These are phyloP conservation scores for Calophaca sinica DNA, from an alignment of 306 rosid species.

Conservation along the genomic window DNA sequence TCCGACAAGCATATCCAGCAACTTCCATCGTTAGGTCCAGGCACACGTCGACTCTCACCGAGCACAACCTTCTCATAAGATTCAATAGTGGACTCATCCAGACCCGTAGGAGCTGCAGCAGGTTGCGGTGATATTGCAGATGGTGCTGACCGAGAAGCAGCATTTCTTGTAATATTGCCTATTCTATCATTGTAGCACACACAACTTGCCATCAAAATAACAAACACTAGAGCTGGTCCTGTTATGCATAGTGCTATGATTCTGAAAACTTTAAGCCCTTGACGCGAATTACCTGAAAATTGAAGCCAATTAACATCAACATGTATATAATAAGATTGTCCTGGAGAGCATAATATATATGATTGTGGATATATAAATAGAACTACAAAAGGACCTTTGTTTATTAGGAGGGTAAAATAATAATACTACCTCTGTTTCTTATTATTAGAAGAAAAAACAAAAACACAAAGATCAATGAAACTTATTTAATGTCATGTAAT, in stretches of 20 bases:
- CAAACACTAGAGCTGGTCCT: slow-evolving; percentile 56
- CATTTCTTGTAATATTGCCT: slow-evolving; percentile 2
- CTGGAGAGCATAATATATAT: no score
- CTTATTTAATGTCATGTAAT: no score
- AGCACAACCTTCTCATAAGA: slow-evolving; percentile 74
- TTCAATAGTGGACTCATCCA: slow-evolving; percentile 72
- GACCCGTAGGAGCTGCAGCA: slow-evolving; percentile 42
- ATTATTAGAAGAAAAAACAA: no score
- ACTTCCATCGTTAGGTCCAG: slow-evolving; percentile 63
- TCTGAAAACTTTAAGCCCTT: slow-evolving; percentile 52
- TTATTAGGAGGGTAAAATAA: neutral
- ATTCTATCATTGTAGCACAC: slow-evolving; percentile 54
- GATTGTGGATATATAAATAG: no score
- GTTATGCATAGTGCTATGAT: slow-evolving; percentile 60
- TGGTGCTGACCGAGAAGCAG: slow-evolving; percentile 15
- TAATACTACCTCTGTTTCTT: neutral
- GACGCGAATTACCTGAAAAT: slow-evolving; percentile 50
- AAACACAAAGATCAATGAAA: no score
- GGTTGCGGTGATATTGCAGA: slow-evolving; percentile 52
- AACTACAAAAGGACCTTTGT: no score
- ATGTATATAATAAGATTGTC: neutral
- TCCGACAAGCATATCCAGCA: slow-evolving; percentile 83
- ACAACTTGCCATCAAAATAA: slow-evolving; percentile 55
- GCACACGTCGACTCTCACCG: slow-evolving; percentile 74
- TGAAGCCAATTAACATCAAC: neutral